Evolutionary conservation across 371 early-diverging fungal species (phyloP), one percentile per base, ranked within the genome.

Genomic region (Mucor saturninus): DNA sequence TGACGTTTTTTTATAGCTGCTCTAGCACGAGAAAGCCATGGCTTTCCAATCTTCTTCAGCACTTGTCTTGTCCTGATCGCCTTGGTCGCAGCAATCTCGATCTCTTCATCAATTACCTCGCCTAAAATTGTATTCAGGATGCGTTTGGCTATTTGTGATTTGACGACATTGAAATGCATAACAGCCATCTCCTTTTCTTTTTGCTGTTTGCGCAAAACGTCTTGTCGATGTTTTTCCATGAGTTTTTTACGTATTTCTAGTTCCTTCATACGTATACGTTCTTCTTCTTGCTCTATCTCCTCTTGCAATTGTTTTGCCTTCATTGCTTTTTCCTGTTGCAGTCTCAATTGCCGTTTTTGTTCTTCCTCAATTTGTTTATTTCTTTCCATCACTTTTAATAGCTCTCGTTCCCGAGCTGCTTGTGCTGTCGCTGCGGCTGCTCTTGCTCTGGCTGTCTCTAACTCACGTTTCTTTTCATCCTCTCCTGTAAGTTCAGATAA

Each of bases 201-300:
- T 8, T 61, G 49, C 50, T 71, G 59, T 1, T 61, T 64, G 4
- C 32, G 56, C 21, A 55, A 26, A 15, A 40, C 46, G 29, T 59
- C 32, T 48, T 40, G 28, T 37, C 55, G 37, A 5, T 21, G 45
- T 5, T 21, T 15, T 15, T 54, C 6, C 55, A 39, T 43, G 0
- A n/a, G 13, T n/a, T 43, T 3, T 43, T 43, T 10, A 43, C 43
- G 43, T 5, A 31, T 54, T 8, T 21, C 21, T 21, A 21, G 1
- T 21, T 21, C 21, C 21, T 21, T 21, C 1, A 21, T 21, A 21
- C 21, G 21, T 21, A 21, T 21, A 45, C 58, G 64, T 48, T 59
- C 54, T 32, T 54, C 31, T 29, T 51, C 21, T 21, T 21, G 21
- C 1, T 21, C 21, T 21, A 54, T 63, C 56, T 32, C 29, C 53